Percentiles rank a stretch among this genome's conserved stretches.
These are phyloP conservation scores for Gamarada debralockiae DNA, from an alignment of 495 filamentous ascomycete species.

Conservation along the genomic window DNA sequence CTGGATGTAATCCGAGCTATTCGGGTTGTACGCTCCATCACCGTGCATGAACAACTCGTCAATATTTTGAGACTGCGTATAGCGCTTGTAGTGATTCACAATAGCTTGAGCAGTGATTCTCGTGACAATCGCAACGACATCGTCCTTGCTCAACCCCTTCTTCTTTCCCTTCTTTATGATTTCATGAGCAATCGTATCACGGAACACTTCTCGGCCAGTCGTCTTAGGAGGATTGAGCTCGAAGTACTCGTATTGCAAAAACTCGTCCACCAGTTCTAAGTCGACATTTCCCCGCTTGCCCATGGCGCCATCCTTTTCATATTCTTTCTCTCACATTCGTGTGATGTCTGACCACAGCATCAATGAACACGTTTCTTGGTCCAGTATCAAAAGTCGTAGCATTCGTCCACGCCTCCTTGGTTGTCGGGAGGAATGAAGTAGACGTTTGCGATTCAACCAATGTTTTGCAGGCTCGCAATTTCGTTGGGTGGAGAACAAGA, in stretches of 20 bases:
- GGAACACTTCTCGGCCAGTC: conserved; percentile 55
- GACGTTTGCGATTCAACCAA: conserved; percentile 56
- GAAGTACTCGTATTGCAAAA: conserved; percentile 47
- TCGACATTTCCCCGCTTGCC: conserved; percentile 47
- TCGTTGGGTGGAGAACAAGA: conserved; percentile 50
- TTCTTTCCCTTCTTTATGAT: conserved; percentile 41
- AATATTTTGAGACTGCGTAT: conserved; percentile 38
- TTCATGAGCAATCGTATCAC: conserved; percentile 46
- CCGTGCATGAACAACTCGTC: conserved; percentile 59
- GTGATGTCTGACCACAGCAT: conserved; percentile 41
- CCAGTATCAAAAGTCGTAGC: conserved; percentile 51
- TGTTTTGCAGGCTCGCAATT: conserved; percentile 56
- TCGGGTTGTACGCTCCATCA: conserved; percentile 53
- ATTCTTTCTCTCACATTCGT: conserved; percentile 39
- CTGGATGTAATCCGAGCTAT: conserved; percentile 49
- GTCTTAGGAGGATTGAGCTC: conserved; percentile 49
- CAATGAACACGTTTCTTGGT: conserved; percentile 44
- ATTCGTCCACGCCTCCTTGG: conserved; percentile 40
- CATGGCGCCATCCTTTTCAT: conserved; percentile 48
- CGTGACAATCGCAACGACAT: conserved; percentile 52
- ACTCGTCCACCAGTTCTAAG: conserved; percentile 49
- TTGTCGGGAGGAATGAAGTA: conserved; percentile 55
- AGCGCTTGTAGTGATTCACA: conserved; percentile 50
- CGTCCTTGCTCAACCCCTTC: conserved; percentile 40
- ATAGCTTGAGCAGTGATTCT: conserved; percentile 54